phyloP scores from a whole-genome alignment of 164 flowering plant species.

The Sextonia rubra region DNA sequence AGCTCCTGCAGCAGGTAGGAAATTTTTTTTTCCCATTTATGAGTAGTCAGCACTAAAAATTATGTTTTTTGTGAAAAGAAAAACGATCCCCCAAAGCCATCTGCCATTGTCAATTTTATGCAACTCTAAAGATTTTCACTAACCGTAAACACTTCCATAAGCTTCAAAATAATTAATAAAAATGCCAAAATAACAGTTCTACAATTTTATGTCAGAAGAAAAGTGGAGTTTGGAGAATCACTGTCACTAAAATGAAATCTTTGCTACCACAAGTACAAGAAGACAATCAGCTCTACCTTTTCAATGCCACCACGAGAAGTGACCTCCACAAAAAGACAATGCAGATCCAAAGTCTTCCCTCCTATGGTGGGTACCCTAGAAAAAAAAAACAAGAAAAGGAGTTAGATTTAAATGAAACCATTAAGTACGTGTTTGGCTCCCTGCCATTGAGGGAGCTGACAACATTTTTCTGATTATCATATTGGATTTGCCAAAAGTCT shows the following conservation, averaged over 20 bases:
- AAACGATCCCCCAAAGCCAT: not conserved
- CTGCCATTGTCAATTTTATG: not conserved
- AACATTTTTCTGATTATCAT: not conserved
- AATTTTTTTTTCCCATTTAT: too few relatives aligned
- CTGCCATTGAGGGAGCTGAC: not conserved
- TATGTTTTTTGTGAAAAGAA: not conserved
- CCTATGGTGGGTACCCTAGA: slow-evolving; percentile 74
- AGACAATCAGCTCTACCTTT: slow-evolving; percentile 37
- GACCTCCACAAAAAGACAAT: slow-evolving; percentile 76
- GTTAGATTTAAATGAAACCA: not conserved
- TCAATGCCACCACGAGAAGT: slow-evolving; percentile 86
- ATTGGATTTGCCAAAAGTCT: too few relatives aligned
- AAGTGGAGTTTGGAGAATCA: not conserved
- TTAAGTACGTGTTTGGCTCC: not conserved
- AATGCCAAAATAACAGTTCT: not conserved
- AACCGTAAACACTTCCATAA: not conserved
- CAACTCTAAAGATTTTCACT: not conserved
- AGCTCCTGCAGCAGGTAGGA: too few relatives aligned
- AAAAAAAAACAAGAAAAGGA: slow-evolving; percentile 1
- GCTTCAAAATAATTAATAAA: not conserved
- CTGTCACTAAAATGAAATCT: not conserved
- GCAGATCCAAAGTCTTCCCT: slow-evolving; percentile 66
- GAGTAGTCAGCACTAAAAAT: not conserved
- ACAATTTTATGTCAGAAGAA: not conserved
- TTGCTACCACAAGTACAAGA: not conserved